Evolutionary conservation across 768 basidiomycete genomes (phyloP).

Genomic region (Xanthoconium stramineum): DNA sequence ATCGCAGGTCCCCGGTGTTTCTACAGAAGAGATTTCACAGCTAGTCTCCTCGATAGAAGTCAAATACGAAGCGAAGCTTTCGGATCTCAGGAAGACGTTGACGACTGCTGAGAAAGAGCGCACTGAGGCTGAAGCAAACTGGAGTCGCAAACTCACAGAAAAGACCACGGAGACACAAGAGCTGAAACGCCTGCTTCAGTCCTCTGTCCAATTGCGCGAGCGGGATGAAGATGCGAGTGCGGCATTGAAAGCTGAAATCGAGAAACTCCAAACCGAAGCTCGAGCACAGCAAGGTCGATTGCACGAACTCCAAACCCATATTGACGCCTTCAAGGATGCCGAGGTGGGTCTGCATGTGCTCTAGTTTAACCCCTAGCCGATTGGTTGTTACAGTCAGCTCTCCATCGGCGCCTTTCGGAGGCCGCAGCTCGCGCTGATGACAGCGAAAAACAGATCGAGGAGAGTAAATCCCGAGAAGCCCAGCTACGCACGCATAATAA

Average conservation of each 20-base stretch:
- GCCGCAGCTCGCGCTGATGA: slow-evolving; percentile 44
- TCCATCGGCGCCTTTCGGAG: slow-evolving; percentile 48
- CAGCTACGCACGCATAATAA: slow-evolving; percentile 77
- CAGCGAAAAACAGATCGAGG: slow-evolving; percentile 70
- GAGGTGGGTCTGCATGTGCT: slow-evolving; percentile 50
- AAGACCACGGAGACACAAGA: slow-evolving; percentile 77
- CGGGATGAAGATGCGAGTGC: slow-evolving; percentile 50
- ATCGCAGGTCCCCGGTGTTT: slow-evolving; percentile 40
- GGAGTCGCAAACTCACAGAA: slow-evolving; percentile 80
- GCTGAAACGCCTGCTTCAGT: slow-evolving; percentile 56
- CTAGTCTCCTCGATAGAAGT: slow-evolving; percentile 70
- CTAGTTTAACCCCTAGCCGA: neutral
- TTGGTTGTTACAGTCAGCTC: slow-evolving; percentile 36
- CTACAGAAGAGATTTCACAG: slow-evolving; percentile 66
- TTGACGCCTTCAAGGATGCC: slow-evolving; percentile 48
- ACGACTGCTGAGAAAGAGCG: slow-evolving; percentile 74
- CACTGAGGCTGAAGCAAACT: slow-evolving; percentile 82
- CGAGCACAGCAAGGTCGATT: slow-evolving; percentile 49
- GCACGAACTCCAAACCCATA: slow-evolving; percentile 50
- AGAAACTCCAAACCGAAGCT: slow-evolving; percentile 46
- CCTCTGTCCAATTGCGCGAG: slow-evolving; percentile 56
- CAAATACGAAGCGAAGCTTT: slow-evolving; percentile 72
- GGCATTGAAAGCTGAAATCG: slow-evolving; percentile 54
- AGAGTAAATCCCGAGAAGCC: slow-evolving; percentile 62
- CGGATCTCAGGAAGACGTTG: slow-evolving; percentile 67